Conservation (phyloP, 2,329 filamentous ascomycete species). For the Aspergillus sp. region DNA sequence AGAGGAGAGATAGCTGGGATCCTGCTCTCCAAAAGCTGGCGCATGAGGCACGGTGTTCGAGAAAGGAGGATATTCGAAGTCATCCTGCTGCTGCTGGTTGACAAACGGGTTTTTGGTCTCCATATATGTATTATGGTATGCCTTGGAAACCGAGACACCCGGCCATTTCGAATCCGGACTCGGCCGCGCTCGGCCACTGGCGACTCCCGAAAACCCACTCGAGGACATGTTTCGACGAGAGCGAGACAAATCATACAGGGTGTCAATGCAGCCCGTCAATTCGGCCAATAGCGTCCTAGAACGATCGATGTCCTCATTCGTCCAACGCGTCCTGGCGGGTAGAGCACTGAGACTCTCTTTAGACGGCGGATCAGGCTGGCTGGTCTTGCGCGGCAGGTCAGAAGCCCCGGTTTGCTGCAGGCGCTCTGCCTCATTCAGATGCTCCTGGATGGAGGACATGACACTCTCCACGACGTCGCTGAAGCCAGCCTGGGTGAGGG, state of each 20-base stretch:
- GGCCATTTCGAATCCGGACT: conserved; percentile 13
- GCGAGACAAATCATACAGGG: conserved; percentile 53
- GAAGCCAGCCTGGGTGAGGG: conserved; percentile 51
- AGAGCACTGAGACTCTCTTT: conserved; percentile 22
- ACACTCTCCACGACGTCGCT: conserved; percentile 57
- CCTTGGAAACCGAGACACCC: conserved; percentile 16
- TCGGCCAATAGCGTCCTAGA: conserved; percentile 52
- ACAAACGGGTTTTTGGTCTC: conserved; percentile 23
- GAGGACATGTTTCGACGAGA: conserved; percentile 39
- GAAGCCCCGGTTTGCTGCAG: conserved; percentile 41
- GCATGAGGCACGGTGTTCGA: conserved; percentile 7
- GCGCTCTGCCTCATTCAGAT: conserved; percentile 52
- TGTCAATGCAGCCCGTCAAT: conserved; percentile 54
- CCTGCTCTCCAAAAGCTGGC: conserved; percentile 9
- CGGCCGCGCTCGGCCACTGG: conserved; percentile 13
- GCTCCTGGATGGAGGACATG: conserved; percentile 54
- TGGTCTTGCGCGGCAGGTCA: conserved; percentile 27
- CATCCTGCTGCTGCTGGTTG: conserved; percentile 17
- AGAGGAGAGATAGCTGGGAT: conserved; percentile 4
- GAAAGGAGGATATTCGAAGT: conserved; percentile 17
- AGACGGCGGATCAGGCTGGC: conserved; percentile 20
- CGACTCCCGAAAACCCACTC: conserved; percentile 15
- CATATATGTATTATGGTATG: conserved; percentile 19
- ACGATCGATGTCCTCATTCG: conserved; percentile 43
- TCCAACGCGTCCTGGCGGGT: conserved; percentile 36